Conservation (phyloP, 2,329 filamentous ascomycete genomes). For the Apiospora marii region DNA sequence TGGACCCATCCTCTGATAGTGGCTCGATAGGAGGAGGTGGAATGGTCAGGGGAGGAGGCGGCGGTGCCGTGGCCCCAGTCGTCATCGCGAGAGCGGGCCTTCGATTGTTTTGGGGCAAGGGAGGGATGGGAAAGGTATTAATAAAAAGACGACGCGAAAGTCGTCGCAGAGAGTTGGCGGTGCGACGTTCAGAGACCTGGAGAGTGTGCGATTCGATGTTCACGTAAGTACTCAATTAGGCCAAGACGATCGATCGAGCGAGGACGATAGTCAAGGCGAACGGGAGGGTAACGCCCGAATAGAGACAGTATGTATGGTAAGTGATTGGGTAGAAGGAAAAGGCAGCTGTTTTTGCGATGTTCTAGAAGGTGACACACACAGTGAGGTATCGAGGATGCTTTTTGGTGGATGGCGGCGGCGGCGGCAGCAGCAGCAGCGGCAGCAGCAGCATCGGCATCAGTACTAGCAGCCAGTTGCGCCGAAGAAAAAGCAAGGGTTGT, state of each 20-base stretch:
- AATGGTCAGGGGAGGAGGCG: slow-evolving; percentile 55
- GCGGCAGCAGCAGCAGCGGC: background rate
- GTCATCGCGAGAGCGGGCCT: slow-evolving; percentile 52
- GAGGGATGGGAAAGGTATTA: background rate
- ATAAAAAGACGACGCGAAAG: background rate
- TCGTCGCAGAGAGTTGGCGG: background rate
- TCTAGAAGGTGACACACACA: background rate
- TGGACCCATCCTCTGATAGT: slow-evolving; percentile 74
- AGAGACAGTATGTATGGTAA: background rate
- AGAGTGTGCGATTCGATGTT: background rate
- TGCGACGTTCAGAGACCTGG: background rate
- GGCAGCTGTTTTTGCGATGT: background rate
- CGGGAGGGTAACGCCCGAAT: background rate
- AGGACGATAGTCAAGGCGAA: background rate
- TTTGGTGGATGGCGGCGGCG: slow-evolving; percentile 4
- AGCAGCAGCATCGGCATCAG: background rate
- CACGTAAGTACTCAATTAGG: background rate
- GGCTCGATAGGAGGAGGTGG: slow-evolving; percentile 55
- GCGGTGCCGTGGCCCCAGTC: slow-evolving; percentile 50
- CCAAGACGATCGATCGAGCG: background rate
- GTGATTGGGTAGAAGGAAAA: background rate
- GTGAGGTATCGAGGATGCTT: slow-evolving; percentile 10
- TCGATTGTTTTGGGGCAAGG: background rate
- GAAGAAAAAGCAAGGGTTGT: slow-evolving; percentile 10
- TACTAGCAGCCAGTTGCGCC: slow-evolving; percentile 4